These are phyloP conservation scores for Phytophthora syringae DNA, from an alignment of 352 stramenopile species.

Conservation along the genomic window DNA sequence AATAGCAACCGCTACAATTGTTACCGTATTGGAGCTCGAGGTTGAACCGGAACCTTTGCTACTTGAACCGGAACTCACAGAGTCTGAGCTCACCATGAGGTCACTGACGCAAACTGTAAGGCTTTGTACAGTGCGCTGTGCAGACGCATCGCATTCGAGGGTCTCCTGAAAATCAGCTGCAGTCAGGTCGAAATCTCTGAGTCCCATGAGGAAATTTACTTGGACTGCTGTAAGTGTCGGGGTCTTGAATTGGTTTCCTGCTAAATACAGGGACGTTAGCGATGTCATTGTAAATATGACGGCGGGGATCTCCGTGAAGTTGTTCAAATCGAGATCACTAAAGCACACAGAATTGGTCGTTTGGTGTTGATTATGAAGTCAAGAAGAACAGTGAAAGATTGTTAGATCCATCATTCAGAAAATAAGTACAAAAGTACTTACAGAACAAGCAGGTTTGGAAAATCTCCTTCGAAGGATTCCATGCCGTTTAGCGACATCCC, in stretches of 20 bases:
- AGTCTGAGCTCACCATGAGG: conserved; percentile 14
- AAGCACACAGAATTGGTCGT: not conserved
- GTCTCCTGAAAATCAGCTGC: conserved; percentile 23
- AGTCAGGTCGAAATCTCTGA: conserved; percentile 28
- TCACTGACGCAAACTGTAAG: conserved; percentile 31
- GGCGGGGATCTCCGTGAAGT: conserved; percentile 34
- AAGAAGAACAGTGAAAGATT: not conserved
- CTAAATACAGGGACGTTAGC: conserved; percentile 27
- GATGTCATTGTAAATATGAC: conserved; percentile 33
- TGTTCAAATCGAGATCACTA: conserved; percentile 34
- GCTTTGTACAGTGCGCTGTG: conserved; percentile 12
- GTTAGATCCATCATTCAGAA: not conserved
- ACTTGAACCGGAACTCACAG: conserved; percentile 9
- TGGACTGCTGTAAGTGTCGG: conserved; percentile 25
- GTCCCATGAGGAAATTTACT: conserved; percentile 26
- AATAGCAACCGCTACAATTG: conserved; percentile 23
- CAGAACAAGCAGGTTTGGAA: conserved; percentile 30
- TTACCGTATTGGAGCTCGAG: conserved; percentile 20
- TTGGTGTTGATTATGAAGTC: not conserved
- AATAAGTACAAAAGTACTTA: conserved; percentile 13
- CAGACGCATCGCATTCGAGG: conserved; percentile 15
- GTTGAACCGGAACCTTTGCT: not conserved
- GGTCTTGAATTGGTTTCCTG: conserved; percentile 26
- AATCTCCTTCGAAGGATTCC: conserved; percentile 24
- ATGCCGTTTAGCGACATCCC: conserved; percentile 19